phyloP scores from a whole-genome alignment of 2,329 filamentous ascomycete species.

The Gnomoniopsis sp. region DNA sequence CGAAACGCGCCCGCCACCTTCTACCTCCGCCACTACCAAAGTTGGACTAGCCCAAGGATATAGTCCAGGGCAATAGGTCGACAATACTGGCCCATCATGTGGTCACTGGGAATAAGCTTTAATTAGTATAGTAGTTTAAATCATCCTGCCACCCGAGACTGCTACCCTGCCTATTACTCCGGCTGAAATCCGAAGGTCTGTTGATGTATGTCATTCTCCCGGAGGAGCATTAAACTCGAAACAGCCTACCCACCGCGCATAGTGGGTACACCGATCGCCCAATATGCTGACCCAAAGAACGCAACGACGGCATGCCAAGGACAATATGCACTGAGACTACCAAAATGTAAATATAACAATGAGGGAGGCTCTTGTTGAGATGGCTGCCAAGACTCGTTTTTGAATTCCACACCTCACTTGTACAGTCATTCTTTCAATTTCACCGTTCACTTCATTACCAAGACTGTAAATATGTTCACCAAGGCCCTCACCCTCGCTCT shows the following conservation, averaged over 20 bases:
- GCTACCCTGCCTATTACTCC: neutral
- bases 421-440: neutral
- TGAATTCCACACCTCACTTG: neutral
- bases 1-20: too few relatives aligned
- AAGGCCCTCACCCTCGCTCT: constrained; percentile 8
- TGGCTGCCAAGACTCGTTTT: neutral
- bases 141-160: neutral
- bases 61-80: too few relatives aligned
- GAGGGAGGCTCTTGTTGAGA: neutral
- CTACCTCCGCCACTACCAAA: too few relatives aligned
- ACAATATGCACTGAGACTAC: neutral
- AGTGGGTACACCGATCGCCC: neutral
- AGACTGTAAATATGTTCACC: neutral
- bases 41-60: too few relatives aligned
- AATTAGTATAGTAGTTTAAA: neutral
- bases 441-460: neutral
- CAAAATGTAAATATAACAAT: neutral
- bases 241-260: neutral
- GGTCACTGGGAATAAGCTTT: neutral
- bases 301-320: neutral
- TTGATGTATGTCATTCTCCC: neutral
- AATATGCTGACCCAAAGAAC: neutral
- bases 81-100: neutral
- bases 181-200: neutral
- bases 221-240: neutral